Evolutionary conservation across 2,329 filamentous ascomycete genomes (phyloP), one percentile per base, ranked within the genome.

Genomic region (Epicoccum sorghinum): DNA sequence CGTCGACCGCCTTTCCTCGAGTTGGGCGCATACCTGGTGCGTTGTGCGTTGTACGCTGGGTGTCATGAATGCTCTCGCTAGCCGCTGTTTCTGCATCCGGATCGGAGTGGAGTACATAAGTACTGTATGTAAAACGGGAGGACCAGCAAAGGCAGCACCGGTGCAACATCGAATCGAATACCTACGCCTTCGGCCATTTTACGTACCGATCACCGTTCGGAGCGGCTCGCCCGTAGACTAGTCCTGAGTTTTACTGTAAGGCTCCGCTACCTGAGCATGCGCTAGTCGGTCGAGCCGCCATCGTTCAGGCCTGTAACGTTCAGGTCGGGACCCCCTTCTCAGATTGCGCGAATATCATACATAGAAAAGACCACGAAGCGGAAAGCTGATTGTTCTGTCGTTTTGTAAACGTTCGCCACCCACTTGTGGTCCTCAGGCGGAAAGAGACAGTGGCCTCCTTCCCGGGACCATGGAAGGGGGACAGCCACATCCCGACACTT

Each of bases 391-490:
- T 9, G 22, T 22, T 25, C 43, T 32, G 41, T 41, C 24, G 29
- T 51, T 13, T 12, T 57, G 37, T 54, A 47, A 44, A 57, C 57
- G 41, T 60, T 64, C 25, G 57, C 47, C 56, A 59, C 60, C 18
- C 62, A 49, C 41, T 51, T 43, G 18, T 18, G 44, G 35, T 54
- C 36, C 47, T 45, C 48, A 52, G 53, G 55, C 38, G 60, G 60
- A 60, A 55, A 48, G 49, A 46, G 39, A 57, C 59, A 50, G 60
- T 53, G 55, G 58, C 58, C 57, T 57, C 51, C 61, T 59, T 64
- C 70, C 70, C 70, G 68, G 58, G 52, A 60, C 70, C 70, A 74
- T 73, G 71, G 70, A 71, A 45, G 60, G 65, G 69, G 66, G 57
- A 59, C 68, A 65, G 71, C 70, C 71, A 72, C 69, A 57, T 69